Base-by-base conservation (phyloP, 305 asterid species). In the Fraxinus floribunda region DNA sequence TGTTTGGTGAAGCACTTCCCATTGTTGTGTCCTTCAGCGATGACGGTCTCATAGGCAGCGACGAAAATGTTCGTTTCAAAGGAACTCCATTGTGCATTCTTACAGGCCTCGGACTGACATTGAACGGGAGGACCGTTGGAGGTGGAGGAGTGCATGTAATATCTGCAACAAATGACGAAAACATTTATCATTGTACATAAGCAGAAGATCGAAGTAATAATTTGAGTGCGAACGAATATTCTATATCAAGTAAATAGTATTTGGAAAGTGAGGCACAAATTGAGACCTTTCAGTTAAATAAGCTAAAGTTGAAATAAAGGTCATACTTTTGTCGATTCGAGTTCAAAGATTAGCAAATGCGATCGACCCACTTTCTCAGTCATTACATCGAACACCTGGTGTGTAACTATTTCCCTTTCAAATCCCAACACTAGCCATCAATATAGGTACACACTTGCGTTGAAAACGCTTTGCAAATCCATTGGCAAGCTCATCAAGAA, bases 391-490 rank as follows among this genome's bases (percentile, higher is more conserved):
- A 86, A 80, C 85, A 73, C 41, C 77, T 80, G 44, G 79, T 20
- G 20, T 3, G 81, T 29, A 7, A 16, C 34, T 0, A 57, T 8
- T 36, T 9, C 38, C 60, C 6, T 9, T 13, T 34, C 57, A 13
- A 44, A 29, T 30, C 26, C 55, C 29, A 2, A 6, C 1, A 30
- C 41, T 30, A 77, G 24, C 39, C 35, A 26, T 64, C 10, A n/a
- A 9, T 13, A 16, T 15, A 57, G 2, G 4, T 55, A 55, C 24
- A 85, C 96, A 66, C 95, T 94, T 84, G 96, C 97, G 66, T 87
- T 94, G 77, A 92, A 81, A 86, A 88, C 97, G 26, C 57, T 94
- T 64, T 90, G 97, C 86, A 94, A 94, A 86, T 97, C 97, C 79
- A 88, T 94, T 20, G 97, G 92, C 11, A 91, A 89, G 76, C 92